Evolutionary conservation across 106 monocot genomes (phyloP), one percentile per base, ranked within the genome.

Genomic region (Apostasia shenzhenica): DNA sequence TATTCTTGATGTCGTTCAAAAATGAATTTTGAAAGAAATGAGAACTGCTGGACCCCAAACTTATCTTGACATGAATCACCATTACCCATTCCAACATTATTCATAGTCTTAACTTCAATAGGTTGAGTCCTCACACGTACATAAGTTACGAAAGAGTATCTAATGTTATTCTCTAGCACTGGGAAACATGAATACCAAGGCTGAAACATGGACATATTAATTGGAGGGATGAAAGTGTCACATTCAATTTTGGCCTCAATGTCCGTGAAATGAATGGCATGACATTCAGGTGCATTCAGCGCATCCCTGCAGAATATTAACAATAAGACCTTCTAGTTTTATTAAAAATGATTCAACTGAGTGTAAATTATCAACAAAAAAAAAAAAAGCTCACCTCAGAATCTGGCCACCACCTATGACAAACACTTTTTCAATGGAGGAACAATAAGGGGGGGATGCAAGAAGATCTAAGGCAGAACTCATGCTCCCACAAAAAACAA

Each of bases 101-200:
- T 45, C 39, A 47, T n/a, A 67, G 73, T 69, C 65, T 63, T 53
- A 48, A 38, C 12, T 57, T 78, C 67, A 57, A 41, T 13, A 48
- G 76, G 56, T 48, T 77, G 67, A 77, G 66, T 60, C 54, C 77
- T 64, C 9, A 93, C 85, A 48, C 90, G 87, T n/a, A 83, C 99
- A 84, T 90, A 90, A 12, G 93, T 90, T 54, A 80, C 83, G 72
- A 93, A 88, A 70, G 90, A 87, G 73, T 83, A 84, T 66, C 87
- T 76, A 14, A 90, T 80, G 45, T 72, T 67, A 49, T 88, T 93
- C 78, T 99, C 93, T 37, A 85, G 72, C 41, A 55, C 6, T 13
- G 93, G 99, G 54, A 82, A 78, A 26, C 93, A 87, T 46, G 99
- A 93, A 47, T 76, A 87, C 93, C 99, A 99, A 65, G 99, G 99